Evolutionary conservation across 108 stramenopile genomes (phyloP).

Genomic region (Conticribra guillardii): DNA sequence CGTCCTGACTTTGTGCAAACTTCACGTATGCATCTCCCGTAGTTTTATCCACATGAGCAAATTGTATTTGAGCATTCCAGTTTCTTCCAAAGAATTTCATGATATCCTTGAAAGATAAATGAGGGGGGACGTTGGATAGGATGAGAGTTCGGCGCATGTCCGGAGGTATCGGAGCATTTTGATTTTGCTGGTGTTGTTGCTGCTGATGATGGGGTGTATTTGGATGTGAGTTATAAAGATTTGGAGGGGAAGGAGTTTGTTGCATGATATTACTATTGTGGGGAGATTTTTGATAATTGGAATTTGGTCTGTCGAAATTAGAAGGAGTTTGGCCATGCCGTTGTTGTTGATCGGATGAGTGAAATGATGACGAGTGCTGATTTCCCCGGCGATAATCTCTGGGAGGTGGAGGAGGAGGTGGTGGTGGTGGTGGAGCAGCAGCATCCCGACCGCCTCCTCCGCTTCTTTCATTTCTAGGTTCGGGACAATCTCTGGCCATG

Average conservation of each 20-base stretch:
- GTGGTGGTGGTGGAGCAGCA: background rate
- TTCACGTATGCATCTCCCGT: conserved; percentile 26
- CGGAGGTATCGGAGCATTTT: conserved; percentile 1
- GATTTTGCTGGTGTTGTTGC: background rate
- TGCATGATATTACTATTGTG: background rate
- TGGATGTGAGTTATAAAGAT: background rate
- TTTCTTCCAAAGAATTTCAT: conserved; percentile 9
- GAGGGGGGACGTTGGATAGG: conserved; percentile 21
- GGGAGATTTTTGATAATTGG: background rate
- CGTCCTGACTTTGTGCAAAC: conserved; percentile 17
- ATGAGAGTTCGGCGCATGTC: conserved; percentile 24
- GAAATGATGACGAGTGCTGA: background rate
- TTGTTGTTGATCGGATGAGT: background rate
- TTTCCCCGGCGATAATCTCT: background rate
- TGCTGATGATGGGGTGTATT: background rate
- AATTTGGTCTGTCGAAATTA: too few species aligned
- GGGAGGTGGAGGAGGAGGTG: background rate
- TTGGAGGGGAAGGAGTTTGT: background rate
- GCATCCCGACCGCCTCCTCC: background rate
- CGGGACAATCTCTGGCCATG: background rate
- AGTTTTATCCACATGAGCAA: conserved; percentile 11
- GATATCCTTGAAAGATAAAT: conserved; percentile 16
- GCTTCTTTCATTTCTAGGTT: background rate
- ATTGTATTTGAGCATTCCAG: conserved; percentile 11
- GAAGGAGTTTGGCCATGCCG: too few species aligned